A percentile compares a stretch with the other conserved stretches of the same genome.
Conservation (phyloP, 306 rosid species). For the Fagus crenata region DNA sequence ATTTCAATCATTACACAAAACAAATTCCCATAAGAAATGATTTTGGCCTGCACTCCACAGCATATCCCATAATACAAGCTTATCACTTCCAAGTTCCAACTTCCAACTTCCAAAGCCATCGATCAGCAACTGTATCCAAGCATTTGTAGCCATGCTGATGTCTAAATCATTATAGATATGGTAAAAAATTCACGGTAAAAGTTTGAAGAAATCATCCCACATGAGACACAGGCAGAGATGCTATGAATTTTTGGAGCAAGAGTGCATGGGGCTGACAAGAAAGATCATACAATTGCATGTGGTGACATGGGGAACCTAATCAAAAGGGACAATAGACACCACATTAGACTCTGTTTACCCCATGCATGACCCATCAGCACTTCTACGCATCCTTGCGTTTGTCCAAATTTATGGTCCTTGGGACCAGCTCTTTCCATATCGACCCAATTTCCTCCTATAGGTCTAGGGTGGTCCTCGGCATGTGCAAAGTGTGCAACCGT, state of each 20-base stretch:
- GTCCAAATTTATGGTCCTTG: conserved; percentile 1
- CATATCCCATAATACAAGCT: neutral
- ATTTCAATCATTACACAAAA: neutral
- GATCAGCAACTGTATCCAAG: neutral
- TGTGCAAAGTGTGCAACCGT: too few species aligned
- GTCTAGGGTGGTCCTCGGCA: too few species aligned
- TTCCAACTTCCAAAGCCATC: neutral
- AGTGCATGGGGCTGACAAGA: conserved; percentile 20
- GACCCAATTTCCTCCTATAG: neutral
- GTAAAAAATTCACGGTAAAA: neutral
- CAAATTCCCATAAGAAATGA: neutral
- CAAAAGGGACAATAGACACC: conserved; percentile 2
- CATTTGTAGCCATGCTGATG: neutral
- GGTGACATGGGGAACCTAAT: neutral
- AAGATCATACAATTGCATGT: conserved; percentile 23
- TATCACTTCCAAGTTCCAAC: neutral
- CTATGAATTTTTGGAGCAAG: conserved; percentile 15
- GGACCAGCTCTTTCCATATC: neutral
- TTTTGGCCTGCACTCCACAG: too few species aligned
- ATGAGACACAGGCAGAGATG: conserved; percentile 3
- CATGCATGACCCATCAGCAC: conserved; percentile 16
- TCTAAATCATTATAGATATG: neutral
- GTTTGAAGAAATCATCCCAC: neutral
- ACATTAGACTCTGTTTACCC: neutral
- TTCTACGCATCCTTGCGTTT: neutral